Evolutionary conservation across 371 early-diverging fungal species (phyloP).

Genomic region (Lichtheimia hyalospora): DNA sequence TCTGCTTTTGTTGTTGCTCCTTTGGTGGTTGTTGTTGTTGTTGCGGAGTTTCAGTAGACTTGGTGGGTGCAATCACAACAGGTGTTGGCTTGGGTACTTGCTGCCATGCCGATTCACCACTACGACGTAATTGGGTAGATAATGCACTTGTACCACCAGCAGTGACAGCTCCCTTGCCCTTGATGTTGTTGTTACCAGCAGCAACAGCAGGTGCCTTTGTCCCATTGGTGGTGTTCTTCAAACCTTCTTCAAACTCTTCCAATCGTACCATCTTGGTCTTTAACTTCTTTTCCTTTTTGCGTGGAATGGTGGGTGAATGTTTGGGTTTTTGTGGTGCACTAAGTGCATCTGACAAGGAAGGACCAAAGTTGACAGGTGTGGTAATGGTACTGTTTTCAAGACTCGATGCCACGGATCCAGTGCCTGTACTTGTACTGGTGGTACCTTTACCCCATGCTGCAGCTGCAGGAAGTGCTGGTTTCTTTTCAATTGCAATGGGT

Average conservation of each 20-base stretch:
- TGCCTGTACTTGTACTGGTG: constrained; percentile 9
- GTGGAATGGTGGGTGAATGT: constrained; percentile 26
- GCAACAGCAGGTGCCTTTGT: constrained; percentile 13
- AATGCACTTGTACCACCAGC: constrained; percentile 4
- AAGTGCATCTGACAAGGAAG: constrained; percentile 44
- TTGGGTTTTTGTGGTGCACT: constrained; percentile 49
- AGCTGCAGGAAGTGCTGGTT: constrained; percentile 62
- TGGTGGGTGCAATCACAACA: neutral
- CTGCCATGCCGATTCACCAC: constrained; percentile 3
- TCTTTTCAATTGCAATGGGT: constrained; percentile 23
- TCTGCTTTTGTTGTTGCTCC: constrained; percentile 2
- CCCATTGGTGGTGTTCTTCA: constrained; percentile 20
- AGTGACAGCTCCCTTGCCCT: constrained; percentile 15
- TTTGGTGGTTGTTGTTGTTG: neutral
- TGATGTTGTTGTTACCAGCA: constrained; percentile 16
- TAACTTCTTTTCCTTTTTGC: constrained; percentile 43
- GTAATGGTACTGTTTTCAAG: constrained; percentile 26
- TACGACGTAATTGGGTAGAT: constrained; percentile 1
- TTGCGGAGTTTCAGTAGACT: neutral
- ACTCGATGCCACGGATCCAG: constrained; percentile 16
- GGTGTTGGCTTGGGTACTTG: neutral
- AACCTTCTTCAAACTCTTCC: constrained; percentile 44
- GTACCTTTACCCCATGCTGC: constrained; percentile 64
- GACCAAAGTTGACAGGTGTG: constrained; percentile 45
- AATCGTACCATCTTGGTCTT: constrained; percentile 46